Percentiles rank a stretch among this genome's conserved stretches.
Evolutionary conservation across 345 rosid species (phyloP).

Genomic region (Eucalyptus dawsonii): DNA sequence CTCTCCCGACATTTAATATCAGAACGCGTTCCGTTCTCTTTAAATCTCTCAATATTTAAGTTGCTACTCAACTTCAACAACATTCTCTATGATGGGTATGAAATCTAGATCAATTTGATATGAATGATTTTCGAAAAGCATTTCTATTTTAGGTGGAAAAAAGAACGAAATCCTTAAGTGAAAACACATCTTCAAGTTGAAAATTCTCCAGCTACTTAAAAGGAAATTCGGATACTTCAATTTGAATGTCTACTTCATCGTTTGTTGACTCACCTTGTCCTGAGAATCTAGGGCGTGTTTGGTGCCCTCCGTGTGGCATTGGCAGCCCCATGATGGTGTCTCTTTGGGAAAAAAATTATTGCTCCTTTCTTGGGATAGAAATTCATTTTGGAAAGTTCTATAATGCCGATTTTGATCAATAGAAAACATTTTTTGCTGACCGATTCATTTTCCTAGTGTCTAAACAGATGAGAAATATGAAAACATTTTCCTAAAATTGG

Average conservation of each 20-base stretch:
- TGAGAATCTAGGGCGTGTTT: neutral
- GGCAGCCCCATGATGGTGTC: neutral
- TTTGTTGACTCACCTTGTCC: neutral
- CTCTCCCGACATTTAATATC: neutral
- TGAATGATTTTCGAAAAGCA: neutral
- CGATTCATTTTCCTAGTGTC: neutral
- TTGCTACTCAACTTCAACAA: neutral
- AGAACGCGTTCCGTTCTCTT: neutral
- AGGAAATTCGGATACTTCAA: neutral
- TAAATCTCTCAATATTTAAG: neutral
- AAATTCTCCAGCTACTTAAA: neutral
- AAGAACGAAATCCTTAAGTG: neutral
- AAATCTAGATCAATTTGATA: neutral
- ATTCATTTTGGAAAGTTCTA: neutral
- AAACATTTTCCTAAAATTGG: neutral
- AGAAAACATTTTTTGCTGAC: neutral
- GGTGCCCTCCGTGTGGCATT: neutral
- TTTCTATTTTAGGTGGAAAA: neutral
- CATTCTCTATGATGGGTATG: neutral
- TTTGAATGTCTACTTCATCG: neutral
- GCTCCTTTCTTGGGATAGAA: neutral
- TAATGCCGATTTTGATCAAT: neutral
- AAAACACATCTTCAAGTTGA: neutral
- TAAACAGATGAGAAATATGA: neutral
- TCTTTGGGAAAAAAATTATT: neutral